Evolutionary conservation across 2,329 filamentous ascomycete genomes (phyloP), one percentile per base, ranked within the genome.

Genomic region (Arthroderma sp.): DNA sequence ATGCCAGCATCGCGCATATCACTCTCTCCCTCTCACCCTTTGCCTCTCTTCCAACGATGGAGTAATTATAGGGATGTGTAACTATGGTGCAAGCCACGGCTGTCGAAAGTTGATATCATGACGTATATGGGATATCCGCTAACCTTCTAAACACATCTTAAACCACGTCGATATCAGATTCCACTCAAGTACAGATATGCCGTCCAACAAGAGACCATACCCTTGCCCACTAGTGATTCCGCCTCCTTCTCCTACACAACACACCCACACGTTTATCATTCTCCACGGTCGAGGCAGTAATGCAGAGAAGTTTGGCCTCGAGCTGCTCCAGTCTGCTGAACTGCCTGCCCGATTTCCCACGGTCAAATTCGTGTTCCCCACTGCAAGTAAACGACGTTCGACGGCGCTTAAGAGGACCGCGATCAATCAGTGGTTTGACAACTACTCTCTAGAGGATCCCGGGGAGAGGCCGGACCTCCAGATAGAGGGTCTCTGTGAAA

Each of bases 351-450:
- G 41, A 59, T 61, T 63, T 0, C 65, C 66, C 19, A 67, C 63
- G 0, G 63, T 73, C 1, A 76, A 75, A 59, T 80, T 79, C 57
- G 66, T 81, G 39, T 81, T 81, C 57, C 79, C 78, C 0, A 79
- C 77, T 0, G 73, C 79, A 0, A 70, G 66, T 5, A 73, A 73
- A 13, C 70, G 76, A 0, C 73, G 76, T 7, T 73, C 78, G 0
- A 71, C 66, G 0, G 67, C 71, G 2, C 74, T 77, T 44, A 71
- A 75, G 5, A 70, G 73, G 1, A 66, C 70, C 0, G 66, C 69
- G 9, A 71, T 79, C 38, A 74, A 75, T 7, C 76, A 79, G 63
- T 81, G 79, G 77, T 80, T 79, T 59, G 74, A 81, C 61, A 70
- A 74, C 8, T 74, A 70, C n/a, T 71, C 69, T 1, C 64, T 78